Base-by-base conservation (phyloP, 1,284 basidiomycete species). In the Pterulicium gracile region DNA sequence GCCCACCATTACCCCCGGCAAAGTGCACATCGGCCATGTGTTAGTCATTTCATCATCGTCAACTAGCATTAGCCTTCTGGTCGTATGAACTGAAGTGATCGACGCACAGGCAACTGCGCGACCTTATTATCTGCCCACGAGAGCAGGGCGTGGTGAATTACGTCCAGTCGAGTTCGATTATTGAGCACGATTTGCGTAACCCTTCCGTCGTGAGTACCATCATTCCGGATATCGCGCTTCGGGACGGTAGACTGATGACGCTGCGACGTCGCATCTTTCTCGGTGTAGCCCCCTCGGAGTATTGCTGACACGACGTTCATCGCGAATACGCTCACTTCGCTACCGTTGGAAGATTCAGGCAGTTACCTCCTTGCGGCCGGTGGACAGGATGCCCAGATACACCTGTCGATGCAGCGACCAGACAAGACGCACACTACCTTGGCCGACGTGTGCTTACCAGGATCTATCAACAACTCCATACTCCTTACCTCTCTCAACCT, bases 381-480 rank as follows among this genome's bases (percentile, higher is more conserved):
- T 49, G 89, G 89, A 2, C 85, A 88, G 58, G 77, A 85, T 10
- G 78, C 83, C 2, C 86, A 93, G 57, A 70, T 93, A 1, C 80
- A 88, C 46, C 65, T 91, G 18, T 81, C 81, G 1, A 63, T 80
- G 7, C 20, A 44, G n/a, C 36, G 36, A 15, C 44, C 51, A 22
- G 44, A 48, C 17, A 50, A 47, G 12, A 45, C 43, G 15, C 60
- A 59, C 49, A 53, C 52, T 43, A 35, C 60, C 54, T 71, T 76
- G 44, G 73, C 68, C 50, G 73, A 77, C 42, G 69, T 69, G 45
- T 64, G 63, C 10, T 65, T 85, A 3, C 60, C 66, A 3, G 81
- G 80, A 3, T 82, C 81, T 3, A 91, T 92, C 61, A 90, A 91
- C 62, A 93, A 93, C 60, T 83, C 86, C 10, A 79, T 92, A 40